Base-by-base conservation (phyloP, 495 filamentous ascomycete genomes). In the Astrocystis sublimbata region DNA sequence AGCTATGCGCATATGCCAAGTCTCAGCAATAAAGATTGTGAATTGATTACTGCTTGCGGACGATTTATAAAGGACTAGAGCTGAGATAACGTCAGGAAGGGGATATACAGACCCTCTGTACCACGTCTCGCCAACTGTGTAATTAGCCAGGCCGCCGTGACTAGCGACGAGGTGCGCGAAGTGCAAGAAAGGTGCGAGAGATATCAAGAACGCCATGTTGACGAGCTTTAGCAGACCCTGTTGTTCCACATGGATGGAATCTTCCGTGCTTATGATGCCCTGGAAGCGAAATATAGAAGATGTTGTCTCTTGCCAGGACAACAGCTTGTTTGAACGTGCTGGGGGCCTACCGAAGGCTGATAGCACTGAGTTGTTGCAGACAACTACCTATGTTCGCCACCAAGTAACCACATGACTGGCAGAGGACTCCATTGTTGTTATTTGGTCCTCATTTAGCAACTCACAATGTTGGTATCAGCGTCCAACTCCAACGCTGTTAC, bases 51-150 rank as follows among this genome's bases (percentile, higher is more conserved):
- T 17, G 19, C 5, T n/a, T n/a, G n/a, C n/a, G n/a, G n/a, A n/a
- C n/a, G n/a, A n/a, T n/a, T n/a, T n/a, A n/a, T n/a, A n/a, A 19
- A 28, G 30, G 13, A n/a, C 6, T 5, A n/a, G 24, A 26, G 24
- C n/a, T n/a, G n/a, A 23, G 8, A 7, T 0, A 6, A n/a, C 26
- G 13, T 23, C 17, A 28, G 26, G 5, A 21, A 30, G 13, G 17
- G 17, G 24, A 2, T 47, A 49, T 3, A 65, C 69, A 47, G 61
- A 79, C 78, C 78, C 79, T 66, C 74, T 68, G 47, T 81, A 81
- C 79, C 79, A 81, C 6, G 73, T 76, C 5, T 78, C 75, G 45
- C 75, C 77, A 1, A 82, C 78, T 2, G 78, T 82, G 62, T 82
- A 81, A 67, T 82, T 81, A 17, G 72, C 63, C 4, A 81, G 70